Conservation (phyloP, 73 alveolate species). For the Symbiodinium natans region DNA sequence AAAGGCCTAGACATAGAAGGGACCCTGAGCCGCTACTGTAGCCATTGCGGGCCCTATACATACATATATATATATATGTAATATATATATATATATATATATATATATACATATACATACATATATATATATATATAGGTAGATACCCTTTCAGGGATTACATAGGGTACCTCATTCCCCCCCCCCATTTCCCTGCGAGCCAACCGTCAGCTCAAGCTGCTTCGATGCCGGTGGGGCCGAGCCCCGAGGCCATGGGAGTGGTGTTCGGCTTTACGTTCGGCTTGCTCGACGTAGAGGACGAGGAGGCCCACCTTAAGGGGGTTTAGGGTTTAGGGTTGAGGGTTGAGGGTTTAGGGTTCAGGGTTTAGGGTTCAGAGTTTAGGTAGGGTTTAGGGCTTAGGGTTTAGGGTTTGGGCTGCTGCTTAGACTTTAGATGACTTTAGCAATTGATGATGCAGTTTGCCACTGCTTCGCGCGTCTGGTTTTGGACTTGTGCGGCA, state of each 20-base stretch:
- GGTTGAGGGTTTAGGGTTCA: no score
- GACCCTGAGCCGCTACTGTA: background rate
- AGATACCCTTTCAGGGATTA: no score
- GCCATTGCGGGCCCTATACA: background rate
- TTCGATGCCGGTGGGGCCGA: conserved; percentile 31
- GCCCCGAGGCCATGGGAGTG: conserved; percentile 35
- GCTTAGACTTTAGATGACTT: no score
- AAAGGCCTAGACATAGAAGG: no score
- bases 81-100: background rate
- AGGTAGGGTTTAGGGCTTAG: no score
- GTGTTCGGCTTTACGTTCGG: conserved; percentile 40
- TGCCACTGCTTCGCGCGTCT: no score
- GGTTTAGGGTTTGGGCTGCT: no score
- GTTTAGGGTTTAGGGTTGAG: no score
- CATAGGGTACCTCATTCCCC: background rate
- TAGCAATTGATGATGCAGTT: no score
- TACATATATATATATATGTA: background rate
- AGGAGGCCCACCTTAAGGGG: background rate
- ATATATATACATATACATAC: background rate
- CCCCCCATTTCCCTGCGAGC: background rate
- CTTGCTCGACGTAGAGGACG: conserved; percentile 33
- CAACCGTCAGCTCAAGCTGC: background rate
- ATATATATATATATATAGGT: background rate
- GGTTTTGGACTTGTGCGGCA: no score
- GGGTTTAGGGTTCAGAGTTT: no score